Conservation (phyloP, 163 green algal species). For the Chloromonas sp. region DNA sequence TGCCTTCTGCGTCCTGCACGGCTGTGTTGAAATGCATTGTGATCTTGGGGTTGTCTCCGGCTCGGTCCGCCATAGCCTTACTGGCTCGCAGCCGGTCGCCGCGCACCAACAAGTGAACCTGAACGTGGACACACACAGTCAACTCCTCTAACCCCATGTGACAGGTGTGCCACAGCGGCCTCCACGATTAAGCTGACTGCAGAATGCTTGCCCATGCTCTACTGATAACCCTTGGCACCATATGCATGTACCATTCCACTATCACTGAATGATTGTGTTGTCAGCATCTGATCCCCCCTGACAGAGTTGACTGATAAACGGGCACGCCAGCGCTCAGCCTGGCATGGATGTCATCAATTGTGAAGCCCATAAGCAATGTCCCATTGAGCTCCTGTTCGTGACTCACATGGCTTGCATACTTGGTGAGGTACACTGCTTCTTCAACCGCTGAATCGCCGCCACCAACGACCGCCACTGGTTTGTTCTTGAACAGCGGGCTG, state of each 20-base stretch:
- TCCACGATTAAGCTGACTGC: no score
- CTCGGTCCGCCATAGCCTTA: conserved; percentile 87
- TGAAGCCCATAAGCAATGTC: background rate
- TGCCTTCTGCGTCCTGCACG: conserved; percentile 76
- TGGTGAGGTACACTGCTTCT: conserved; percentile 98
- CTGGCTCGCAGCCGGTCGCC: conserved; percentile 71
- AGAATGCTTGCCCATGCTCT: no score
- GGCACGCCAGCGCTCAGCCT: no score
- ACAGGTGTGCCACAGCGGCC: no score
- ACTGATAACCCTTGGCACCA: background rate
- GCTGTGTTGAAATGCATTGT: conserved; percentile 85
- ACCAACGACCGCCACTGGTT: conserved; percentile 91
- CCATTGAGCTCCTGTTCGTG: background rate
- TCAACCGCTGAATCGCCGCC: conserved; percentile 92
- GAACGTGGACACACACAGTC: background rate
- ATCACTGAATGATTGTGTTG: no score
- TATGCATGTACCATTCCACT: no score
- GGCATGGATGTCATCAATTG: no score
- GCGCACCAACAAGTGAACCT: conserved; percentile 94
- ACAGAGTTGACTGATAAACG: no score
- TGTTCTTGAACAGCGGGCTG: conserved; percentile 80
- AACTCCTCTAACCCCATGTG: no score
- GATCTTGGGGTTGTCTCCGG: conserved; percentile 51
- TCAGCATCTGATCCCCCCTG: no score
- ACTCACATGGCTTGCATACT: conserved; percentile 67